Evolutionary conservation across 305 asterid genomes (phyloP).

Genomic region (Stenogyne calaminthoides): DNA sequence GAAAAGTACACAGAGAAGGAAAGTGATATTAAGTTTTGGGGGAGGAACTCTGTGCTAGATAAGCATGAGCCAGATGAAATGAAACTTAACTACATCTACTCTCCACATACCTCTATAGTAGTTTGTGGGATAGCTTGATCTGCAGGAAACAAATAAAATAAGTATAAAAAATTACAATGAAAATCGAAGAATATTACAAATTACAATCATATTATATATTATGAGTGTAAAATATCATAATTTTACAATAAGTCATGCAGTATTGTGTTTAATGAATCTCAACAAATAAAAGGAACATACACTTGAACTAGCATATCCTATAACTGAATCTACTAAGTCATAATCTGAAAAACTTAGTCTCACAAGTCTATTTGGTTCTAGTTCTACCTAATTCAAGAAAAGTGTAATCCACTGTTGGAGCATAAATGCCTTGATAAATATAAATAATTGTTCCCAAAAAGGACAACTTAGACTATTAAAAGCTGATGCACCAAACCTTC

Average conservation of each 20-base stretch:
- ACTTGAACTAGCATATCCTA: constrained; percentile 5
- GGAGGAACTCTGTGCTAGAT: constrained; percentile 11
- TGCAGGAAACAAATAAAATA: constrained; percentile 31
- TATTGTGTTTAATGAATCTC: constrained; percentile 11
- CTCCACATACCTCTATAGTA: constrained; percentile 49
- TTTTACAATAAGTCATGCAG: constrained; percentile 5
- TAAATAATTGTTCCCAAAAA: not conserved
- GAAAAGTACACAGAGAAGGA: constrained; percentile 17
- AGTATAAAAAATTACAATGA: constrained; percentile 5
- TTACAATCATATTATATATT: not conserved
- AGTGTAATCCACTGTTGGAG: not conserved
- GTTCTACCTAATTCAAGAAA: not conserved
- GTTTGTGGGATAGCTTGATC: constrained; percentile 46
- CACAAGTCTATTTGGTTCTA: not conserved
- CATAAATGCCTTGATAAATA: constrained; percentile 10
- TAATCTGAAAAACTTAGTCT: not conserved
- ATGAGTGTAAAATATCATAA: constrained; percentile 3
- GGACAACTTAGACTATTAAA: not conserved
- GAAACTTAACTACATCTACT: constrained; percentile 16
- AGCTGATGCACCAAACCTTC: not conserved
- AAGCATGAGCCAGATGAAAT: constrained; percentile 16
- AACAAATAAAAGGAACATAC: not conserved
- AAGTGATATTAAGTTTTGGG: not conserved
- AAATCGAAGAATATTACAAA: not conserved
- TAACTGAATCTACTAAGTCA: constrained; percentile 4